A percentile compares a stretch with the other conserved stretches of the same genome.
phyloP scores from a whole-genome alignment of 139 green algal species.

The Gonium pectorale region DNA sequence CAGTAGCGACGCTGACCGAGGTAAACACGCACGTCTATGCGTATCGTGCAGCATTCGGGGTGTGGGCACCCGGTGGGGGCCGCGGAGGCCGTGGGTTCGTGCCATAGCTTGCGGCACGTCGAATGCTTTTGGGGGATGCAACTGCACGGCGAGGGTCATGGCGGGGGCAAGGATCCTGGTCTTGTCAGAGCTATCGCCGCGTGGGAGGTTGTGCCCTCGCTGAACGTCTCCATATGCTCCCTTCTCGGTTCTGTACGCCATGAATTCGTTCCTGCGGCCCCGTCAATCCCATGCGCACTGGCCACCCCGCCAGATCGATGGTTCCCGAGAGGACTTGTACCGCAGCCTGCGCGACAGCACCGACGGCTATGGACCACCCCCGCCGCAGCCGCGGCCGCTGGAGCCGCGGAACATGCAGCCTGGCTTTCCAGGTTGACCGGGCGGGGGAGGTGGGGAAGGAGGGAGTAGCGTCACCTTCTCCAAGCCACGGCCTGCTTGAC shows the following conservation, averaged over 20 bases:
- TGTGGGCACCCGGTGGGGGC: neutral
- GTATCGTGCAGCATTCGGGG: neutral
- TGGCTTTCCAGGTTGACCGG: too few relatives aligned
- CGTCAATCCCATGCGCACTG: neutral
- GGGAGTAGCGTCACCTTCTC: too few relatives aligned
- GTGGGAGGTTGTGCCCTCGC: neutral
- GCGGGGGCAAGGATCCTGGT: neutral
- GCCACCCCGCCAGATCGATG: neutral
- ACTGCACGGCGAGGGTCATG: neutral
- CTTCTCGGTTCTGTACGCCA: too few relatives aligned
- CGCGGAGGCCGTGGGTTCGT: too few relatives aligned
- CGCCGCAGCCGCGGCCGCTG: neutral
- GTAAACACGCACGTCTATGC: neutral
- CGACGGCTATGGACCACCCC: conserved; percentile 46
- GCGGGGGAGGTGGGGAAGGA: too few relatives aligned
- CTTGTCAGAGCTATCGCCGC: neutral
- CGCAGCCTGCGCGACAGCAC: conserved; percentile 53
- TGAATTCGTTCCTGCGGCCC: too few relatives aligned
- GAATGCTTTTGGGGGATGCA: too few relatives aligned
- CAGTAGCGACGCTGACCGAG: conserved; percentile 47
- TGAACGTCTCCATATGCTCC: neutral
- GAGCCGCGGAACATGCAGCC: neutral
- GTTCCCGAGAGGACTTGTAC: conserved; percentile 44
- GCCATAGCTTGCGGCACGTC: too few relatives aligned
- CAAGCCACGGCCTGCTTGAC: too few relatives aligned